Base-by-base conservation (phyloP, 129 eudicot genomes). In the Cynara cardunculus region DNA sequence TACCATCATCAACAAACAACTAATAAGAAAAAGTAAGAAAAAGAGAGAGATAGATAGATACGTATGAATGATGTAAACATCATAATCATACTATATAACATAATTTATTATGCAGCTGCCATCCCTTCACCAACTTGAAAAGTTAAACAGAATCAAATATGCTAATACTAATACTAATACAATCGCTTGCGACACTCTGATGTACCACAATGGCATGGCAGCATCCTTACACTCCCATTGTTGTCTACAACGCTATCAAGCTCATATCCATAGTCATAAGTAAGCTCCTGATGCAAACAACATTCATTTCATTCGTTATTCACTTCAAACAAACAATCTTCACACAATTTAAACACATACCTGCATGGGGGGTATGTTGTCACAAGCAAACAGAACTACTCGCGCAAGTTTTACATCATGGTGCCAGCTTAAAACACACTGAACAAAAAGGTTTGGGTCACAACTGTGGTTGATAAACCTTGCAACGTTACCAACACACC, bases 151-250 rank as follows among this genome's bases (percentile, higher is more conserved):
- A n/a, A n/a, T n/a, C n/a, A n/a, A n/a, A 49, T 14, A 49, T 16
- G 19, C 18, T 46, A 14, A 41, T 11, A 12, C 18, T 46, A 14
- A 53, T 66, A 18, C 78, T 86, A 91, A 75, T 84, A 90, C 71
- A 92, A 83, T 30, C 97, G 87, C 71, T 89, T 90, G 35, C 97
- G 71, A 78, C 98, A 94, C 21, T 79, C 91, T 37, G 91, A 80
- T 10, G 97, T 89, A 69, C 98, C 98, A 75, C 97, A 94, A 75
- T 73, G 87, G 79, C 98, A 94, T 2, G 86, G 31, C 85, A 92
- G 80, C 67, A 76, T 80, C 66, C 65, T 87, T 28, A 87, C 79
- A n/a, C 39, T 82, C 19, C 92, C 97, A 80, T 92, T 92, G 19
- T 88, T 85, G 71, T 87, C 97, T 24, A 87, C 73, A 26, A 94